These are phyloP conservation scores for Melampsora medusae DNA, from an alignment of 1,284 basidiomycete genomes.

Conservation along the genomic window DNA sequence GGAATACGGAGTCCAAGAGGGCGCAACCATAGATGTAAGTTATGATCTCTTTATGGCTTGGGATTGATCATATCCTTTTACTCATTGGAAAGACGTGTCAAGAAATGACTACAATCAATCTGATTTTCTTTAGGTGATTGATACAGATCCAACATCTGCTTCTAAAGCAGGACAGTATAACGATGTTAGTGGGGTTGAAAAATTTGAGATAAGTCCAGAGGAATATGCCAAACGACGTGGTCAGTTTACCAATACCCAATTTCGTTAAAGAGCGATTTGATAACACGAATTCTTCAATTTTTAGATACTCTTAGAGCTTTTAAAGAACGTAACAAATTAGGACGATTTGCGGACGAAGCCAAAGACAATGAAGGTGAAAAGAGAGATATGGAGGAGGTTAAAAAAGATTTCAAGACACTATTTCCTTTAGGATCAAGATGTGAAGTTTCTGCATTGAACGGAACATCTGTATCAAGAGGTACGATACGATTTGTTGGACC, in stretches of 20 bases:
- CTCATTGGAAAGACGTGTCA: neutral
- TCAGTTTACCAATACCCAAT: constrained; percentile 52
- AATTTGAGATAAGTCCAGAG: constrained; percentile 81
- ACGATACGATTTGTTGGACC: constrained; percentile 78
- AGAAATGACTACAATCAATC: neutral
- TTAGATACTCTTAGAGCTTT: constrained; percentile 85
- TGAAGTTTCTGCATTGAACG: constrained; percentile 64
- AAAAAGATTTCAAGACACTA: constrained; percentile 51
- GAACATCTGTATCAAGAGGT: constrained; percentile 62
- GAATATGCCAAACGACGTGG: constrained; percentile 78
- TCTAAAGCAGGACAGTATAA: constrained; percentile 66
- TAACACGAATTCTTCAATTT: neutral
- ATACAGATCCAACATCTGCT: constrained; percentile 9
- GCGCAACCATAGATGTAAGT: constrained; percentile 34
- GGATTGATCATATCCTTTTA: neutral
- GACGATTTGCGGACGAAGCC: constrained; percentile 68
- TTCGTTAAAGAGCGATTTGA: neutral
- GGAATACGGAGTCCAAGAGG: constrained; percentile 34
- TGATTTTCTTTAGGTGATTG: constrained; percentile 9
- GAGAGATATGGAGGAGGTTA: neutral
- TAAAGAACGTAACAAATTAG: constrained; percentile 83
- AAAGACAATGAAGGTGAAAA: neutral
- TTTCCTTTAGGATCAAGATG: constrained; percentile 69
- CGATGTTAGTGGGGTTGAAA: constrained; percentile 81
- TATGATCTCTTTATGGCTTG: neutral